A percentile compares a stretch with the other conserved stretches of the same genome.
phyloP scores from a whole-genome alignment of 176 grass and related monocot genomes.

The Eragrostis curvula region DNA sequence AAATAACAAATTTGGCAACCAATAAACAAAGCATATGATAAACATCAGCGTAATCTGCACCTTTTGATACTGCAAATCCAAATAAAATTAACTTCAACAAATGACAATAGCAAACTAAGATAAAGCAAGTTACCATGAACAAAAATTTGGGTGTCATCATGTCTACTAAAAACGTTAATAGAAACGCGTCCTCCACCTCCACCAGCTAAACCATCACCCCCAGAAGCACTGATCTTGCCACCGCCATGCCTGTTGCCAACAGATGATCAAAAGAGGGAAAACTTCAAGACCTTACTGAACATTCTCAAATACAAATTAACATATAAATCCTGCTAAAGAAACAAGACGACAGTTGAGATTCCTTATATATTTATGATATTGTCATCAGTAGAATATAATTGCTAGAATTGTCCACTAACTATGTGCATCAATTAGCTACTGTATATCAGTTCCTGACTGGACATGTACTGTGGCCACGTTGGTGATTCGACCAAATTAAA shows the following conservation, averaged over 20 bases:
- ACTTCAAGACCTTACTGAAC: slow-evolving; percentile 15
- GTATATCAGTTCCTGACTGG: neutral
- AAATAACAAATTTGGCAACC: slow-evolving; percentile 3
- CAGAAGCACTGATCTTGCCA: slow-evolving; percentile 94
- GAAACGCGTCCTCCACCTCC: slow-evolving; percentile 96
- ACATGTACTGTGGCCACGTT: neutral
- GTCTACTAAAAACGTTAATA: slow-evolving; percentile 90
- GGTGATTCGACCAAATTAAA: slow-evolving; percentile 24
- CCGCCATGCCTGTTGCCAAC: slow-evolving; percentile 76
- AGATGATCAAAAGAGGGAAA: slow-evolving; percentile 46
- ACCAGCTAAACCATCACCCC: slow-evolving; percentile 91
- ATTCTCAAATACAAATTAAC: slow-evolving; percentile 19
- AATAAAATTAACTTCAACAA: neutral
- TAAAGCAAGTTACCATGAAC: slow-evolving; percentile 75
- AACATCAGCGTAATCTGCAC: slow-evolving; percentile 16
- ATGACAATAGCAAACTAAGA: slow-evolving; percentile 14
- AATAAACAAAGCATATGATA: neutral
- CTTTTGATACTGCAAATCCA: slow-evolving; percentile 6
- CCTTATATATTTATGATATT: slow-evolving; percentile 8
- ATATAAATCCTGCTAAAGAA: slow-evolving; percentile 17
- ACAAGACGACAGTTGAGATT: neutral
- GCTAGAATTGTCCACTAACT: slow-evolving; percentile 1
- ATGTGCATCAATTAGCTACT: slow-evolving; percentile 21
- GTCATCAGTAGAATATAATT: neutral
- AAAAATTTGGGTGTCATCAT: slow-evolving; percentile 82